Base-by-base conservation (phyloP, 73 alveolate species). In the Tetrahymena elliotti region DNA sequence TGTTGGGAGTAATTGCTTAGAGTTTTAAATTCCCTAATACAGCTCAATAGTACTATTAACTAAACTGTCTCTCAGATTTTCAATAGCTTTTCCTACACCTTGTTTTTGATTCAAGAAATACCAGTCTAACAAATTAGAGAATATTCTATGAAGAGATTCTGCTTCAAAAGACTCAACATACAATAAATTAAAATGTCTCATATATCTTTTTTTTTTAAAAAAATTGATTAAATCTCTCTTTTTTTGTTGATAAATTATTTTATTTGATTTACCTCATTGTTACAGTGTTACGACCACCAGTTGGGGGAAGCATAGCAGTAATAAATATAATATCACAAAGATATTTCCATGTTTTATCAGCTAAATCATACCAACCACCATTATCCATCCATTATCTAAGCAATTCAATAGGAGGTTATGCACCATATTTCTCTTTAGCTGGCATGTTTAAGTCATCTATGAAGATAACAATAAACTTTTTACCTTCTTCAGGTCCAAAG, bases 401-500 rank as follows among this genome's bases (percentile, higher is more conserved):
- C 93, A 99, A 96, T 97, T 99, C 99, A 27, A 99, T 99, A 0
- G 99, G 99, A 37, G 99, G 99, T 97, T 99, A 99, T 15, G 99
- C 99, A 12, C 99, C 99, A 94, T 98, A 99, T 84, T 96, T 98
- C 95, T 99, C 99, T 97, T 99, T 99, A 93, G 98, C 99, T 16
- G 99, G 99, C 99, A 99, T 99, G 96, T 99, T 99, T 94, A 99
- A 97, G 97, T 99, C 99, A 97, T 99, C 99, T 31, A 99, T 99
- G 96, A 99, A 99, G 92, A 99, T 98, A 53, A 99, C 99, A 27
- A 96, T 95, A 33, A 18, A 53, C 35, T 92, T 95, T 95, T 99
- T 99, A 47, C 99, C 99, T 35, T 98, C 97, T 53, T 98, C 98
- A 31, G 99, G 99, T 27, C 99, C 99, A 94, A 96, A 98, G 40